Conservation (phyloP, 2,329 filamentous ascomycete species). For the Samsoniella hepiali region DNA sequence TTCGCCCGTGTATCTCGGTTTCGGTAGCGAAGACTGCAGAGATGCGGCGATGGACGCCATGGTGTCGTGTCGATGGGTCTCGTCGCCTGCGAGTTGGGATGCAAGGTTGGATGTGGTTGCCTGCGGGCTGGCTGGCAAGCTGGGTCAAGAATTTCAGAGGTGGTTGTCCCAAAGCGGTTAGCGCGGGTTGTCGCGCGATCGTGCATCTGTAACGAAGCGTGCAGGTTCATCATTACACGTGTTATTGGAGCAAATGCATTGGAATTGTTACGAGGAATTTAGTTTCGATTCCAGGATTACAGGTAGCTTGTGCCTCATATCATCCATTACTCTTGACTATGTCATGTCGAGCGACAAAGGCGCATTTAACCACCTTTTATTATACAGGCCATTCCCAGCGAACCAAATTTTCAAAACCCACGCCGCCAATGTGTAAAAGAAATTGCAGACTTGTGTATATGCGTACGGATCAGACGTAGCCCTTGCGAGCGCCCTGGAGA, state of each 20-base stretch:
- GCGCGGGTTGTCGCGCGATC: slow-evolving; percentile 19
- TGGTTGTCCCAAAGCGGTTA: slow-evolving; percentile 30
- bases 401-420: slow-evolving; percentile 29
- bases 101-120: slow-evolving; percentile 22
- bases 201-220: not conserved
- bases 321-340: slow-evolving; percentile 17
- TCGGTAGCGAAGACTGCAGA: slow-evolving; percentile 76
- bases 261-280: not conserved
- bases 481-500: slow-evolving; percentile 60
- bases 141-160: slow-evolving; percentile 33
- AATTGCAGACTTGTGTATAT: slow-evolving; percentile 24
- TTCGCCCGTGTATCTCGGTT: slow-evolving; percentile 86
- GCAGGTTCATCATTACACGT: not conserved
- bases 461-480: slow-evolving; percentile 55
- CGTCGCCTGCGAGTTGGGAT: slow-evolving; percentile 17
- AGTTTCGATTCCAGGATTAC: not conserved
- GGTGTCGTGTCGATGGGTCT: slow-evolving; percentile 21
- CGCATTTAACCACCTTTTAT: slow-evolving; percentile 23
- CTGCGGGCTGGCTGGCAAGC: slow-evolving; percentile 3
- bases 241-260: not conserved
- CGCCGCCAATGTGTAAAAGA: slow-evolving; percentile 29
- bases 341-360: slow-evolving; percentile 4
- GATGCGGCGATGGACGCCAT: slow-evolving; percentile 70
- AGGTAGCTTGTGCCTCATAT: slow-evolving; percentile 7
- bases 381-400: slow-evolving; percentile 30